Conservation (phyloP, 2,329 filamentous ascomycete species). For the Apiospora aurea region DNA sequence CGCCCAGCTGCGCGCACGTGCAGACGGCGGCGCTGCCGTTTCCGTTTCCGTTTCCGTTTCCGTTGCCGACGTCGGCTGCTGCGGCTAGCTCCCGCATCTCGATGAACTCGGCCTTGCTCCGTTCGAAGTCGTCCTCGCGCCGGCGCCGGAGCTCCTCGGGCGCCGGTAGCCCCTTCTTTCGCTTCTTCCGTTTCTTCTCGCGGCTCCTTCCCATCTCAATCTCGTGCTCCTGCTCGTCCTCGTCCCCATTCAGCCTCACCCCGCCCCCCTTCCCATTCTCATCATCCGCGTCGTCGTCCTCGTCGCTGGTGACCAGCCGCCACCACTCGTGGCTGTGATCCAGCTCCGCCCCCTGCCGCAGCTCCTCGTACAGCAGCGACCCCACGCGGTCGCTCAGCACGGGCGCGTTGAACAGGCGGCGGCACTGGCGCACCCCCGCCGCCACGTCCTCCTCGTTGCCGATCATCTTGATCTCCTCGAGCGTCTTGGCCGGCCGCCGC, state of each 20-base stretch:
- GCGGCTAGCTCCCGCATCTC: conserved; percentile 7
- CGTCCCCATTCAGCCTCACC: too few species aligned
- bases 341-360: conserved; percentile 31
- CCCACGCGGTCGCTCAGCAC: conserved; percentile 34
- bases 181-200: not conserved
- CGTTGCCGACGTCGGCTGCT: not conserved
- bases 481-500: conserved; percentile 24
- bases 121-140: conserved; percentile 11
- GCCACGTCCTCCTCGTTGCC: conserved; percentile 32
- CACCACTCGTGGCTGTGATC: conserved; percentile 30
- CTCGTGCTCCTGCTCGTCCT: not conserved
- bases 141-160: conserved; percentile 16
- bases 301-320: not conserved
- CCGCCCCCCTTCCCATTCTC: too few species aligned
- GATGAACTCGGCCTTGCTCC: conserved; percentile 21
- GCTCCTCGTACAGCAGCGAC: conserved; percentile 32
- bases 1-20: not conserved
- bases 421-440: conserved; percentile 30
- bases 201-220: not conserved
- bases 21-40: too few species aligned
- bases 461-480: conserved; percentile 36
- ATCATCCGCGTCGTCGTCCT: not conserved
- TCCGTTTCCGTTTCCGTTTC: too few species aligned
- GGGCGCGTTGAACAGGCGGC: conserved; percentile 34
- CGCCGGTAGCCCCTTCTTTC: not conserved